Evolutionary conservation across 75 land plant genomes (phyloP).

Genomic region (Pinus tabuliformis): DNA sequence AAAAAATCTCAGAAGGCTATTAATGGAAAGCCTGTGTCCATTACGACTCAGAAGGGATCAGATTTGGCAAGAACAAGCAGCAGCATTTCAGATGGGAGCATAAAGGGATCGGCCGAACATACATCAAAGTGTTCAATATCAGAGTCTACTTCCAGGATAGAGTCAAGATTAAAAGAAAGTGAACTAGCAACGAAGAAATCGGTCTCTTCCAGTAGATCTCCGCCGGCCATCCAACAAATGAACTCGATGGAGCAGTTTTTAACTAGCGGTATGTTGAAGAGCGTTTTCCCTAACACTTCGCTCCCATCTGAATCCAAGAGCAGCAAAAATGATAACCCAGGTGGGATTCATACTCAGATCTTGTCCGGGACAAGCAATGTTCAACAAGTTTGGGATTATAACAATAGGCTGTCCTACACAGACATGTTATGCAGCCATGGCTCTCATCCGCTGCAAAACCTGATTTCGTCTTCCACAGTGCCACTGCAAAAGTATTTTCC

Average conservation of each 20-base stretch:
- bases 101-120: conserved; percentile 30
- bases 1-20: too few relatives aligned
- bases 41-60: neutral
- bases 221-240: neutral
- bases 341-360: neutral
- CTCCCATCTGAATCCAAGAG: neutral
- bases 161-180: neutral
- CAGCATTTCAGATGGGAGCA: conserved; percentile 30
- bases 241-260: too few relatives aligned
- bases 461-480: neutral
- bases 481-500: neutral
- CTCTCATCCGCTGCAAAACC: neutral
- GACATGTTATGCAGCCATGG: neutral
- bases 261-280: neutral
- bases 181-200: conserved; percentile 2
- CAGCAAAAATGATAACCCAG: neutral
- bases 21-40: neutral
- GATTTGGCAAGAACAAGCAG: conserved; percentile 23
- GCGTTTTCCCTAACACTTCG: neutral
- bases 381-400: neutral
- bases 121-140: conserved; percentile 48
- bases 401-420: neutral
- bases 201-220: neutral
- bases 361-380: neutral
- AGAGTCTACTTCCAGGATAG: conserved; percentile 61